Evolutionary conservation across 495 filamentous ascomycete genomes (phyloP).

Genomic region (Neurospora terricola): DNA sequence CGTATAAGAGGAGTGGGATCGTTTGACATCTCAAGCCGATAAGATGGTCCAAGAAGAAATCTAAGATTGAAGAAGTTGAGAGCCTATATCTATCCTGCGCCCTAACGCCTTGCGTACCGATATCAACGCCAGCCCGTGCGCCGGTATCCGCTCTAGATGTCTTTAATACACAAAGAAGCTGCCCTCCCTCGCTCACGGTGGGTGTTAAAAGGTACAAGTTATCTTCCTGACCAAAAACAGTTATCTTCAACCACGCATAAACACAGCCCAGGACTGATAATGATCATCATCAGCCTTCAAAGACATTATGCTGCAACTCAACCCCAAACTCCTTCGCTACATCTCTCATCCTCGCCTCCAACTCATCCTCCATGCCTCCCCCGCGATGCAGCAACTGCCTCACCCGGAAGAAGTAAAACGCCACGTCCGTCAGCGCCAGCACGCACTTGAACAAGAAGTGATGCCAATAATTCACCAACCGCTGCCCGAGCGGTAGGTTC

Average conservation of each 20-base stretch:
- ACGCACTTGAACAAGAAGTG: slow-evolving; percentile 77
- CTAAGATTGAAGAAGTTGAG: neutral
- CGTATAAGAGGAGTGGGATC: neutral
- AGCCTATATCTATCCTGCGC: neutral
- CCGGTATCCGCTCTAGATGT: neutral
- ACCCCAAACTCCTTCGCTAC: slow-evolving; percentile 90
- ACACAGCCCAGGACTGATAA: neutral
- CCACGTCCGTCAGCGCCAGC: slow-evolving; percentile 66
- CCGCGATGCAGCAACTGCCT: slow-evolving; percentile 65
- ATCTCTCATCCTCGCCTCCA: slow-evolving; percentile 73
- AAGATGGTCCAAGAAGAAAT: neutral
- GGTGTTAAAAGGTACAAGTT: neutral
- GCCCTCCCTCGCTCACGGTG: neutral
- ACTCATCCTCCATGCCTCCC: slow-evolving; percentile 85
- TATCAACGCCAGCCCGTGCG: neutral
- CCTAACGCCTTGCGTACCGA: neutral
- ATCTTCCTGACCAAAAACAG: neutral
- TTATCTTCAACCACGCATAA: neutral
- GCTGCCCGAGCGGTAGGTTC: slow-evolving; percentile 26
- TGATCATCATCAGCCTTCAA: slow-evolving; percentile 55
- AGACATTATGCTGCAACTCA: slow-evolving; percentile 76
- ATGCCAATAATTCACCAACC: slow-evolving; percentile 46
- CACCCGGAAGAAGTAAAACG: slow-evolving; percentile 71
- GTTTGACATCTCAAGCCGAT: neutral
- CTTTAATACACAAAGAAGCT: neutral